Conservation (phyloP, 2,329 filamentous ascomycete genomes). For the Lizonia empirigonia region DNA sequence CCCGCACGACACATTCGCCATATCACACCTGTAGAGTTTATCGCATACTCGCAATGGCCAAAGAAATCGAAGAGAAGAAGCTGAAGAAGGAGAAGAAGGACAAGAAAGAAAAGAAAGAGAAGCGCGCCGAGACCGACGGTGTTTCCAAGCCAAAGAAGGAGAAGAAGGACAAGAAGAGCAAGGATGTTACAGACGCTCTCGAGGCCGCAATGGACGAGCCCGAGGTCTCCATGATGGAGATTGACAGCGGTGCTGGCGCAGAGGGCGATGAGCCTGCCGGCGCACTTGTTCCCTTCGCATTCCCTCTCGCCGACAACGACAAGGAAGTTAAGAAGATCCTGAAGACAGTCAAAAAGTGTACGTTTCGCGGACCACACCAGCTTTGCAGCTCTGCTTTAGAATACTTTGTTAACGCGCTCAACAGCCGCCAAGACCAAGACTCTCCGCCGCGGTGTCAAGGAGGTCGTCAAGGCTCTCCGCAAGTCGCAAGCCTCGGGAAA, state of each 20-base stretch:
- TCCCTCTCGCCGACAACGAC: conserved; percentile 74
- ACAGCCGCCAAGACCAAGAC: conserved; percentile 92
- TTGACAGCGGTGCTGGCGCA: conserved; percentile 48
- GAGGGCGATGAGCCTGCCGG: conserved; percentile 52
- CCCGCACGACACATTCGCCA: neutral
- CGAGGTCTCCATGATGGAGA: conserved; percentile 56
- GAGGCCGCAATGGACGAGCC: conserved; percentile 63
- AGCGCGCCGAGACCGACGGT: conserved; percentile 56
- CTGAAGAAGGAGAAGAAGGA: conserved; percentile 61
- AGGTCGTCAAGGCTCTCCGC: conserved; percentile 97
- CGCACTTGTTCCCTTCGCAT: conserved; percentile 81
- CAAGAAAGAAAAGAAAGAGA: conserved; percentile 69
- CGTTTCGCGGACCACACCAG: conserved; percentile 18
- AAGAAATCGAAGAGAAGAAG: conserved; percentile 48
- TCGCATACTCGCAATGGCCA: conserved; percentile 38
- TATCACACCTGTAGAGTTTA: neutral
- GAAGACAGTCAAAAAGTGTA: conserved; percentile 68
- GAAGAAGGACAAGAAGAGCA: conserved; percentile 71
- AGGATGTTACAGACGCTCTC: conserved; percentile 59
- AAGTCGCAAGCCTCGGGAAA: conserved; percentile 78
- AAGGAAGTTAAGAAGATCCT: conserved; percentile 73
- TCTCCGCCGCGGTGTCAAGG: conserved; percentile 97
- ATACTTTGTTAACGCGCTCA: conserved; percentile 12
- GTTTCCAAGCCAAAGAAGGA: conserved; percentile 60
- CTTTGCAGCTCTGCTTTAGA: neutral